Conservation (phyloP, 2,329 filamentous ascomycete genomes). For the Beauveria sp. region DNA sequence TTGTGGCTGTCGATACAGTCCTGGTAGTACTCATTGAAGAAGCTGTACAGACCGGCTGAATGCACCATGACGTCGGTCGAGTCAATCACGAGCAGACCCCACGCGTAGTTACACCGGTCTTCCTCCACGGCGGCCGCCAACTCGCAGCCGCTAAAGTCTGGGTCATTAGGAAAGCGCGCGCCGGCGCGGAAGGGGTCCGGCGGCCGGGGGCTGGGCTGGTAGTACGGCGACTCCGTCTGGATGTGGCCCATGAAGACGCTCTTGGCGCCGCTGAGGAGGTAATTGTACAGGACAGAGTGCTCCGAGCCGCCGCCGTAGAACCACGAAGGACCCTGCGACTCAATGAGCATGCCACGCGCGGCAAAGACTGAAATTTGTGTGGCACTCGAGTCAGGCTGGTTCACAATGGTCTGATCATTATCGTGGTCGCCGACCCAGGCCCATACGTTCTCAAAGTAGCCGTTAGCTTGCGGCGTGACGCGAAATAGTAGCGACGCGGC, state of each 20-base stretch:
- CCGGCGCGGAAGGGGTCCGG: conserved; percentile 32
- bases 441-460: conserved; percentile 47
- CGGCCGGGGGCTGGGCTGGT: conserved; percentile 42
- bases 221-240: conserved; percentile 51
- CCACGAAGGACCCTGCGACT: conserved; percentile 28
- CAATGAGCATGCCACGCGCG: conserved; percentile 27
- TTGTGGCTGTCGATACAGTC: conserved; percentile 35
- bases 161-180: conserved; percentile 11
- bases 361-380: conserved; percentile 26
- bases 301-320: conserved; percentile 44
- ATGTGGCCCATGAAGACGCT: conserved; percentile 43
- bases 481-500: conserved; percentile 49
- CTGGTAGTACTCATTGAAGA: conserved; percentile 51
- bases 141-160: conserved; percentile 17
- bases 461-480: conserved; percentile 36
- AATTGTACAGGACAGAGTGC: conserved; percentile 44
- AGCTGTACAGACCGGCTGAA: conserved; percentile 49
- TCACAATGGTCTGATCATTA: conserved; percentile 16
- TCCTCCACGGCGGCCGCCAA: conserved; percentile 19
- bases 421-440: conserved; percentile 65
- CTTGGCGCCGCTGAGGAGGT: conserved; percentile 39
- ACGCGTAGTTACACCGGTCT: conserved; percentile 28
- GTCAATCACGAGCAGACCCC: conserved; percentile 44
- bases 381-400: neutral
- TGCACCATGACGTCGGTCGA: conserved; percentile 40